Conservation (phyloP, 2,329 filamentous ascomycete species). For the Phialophora expanda region DNA sequence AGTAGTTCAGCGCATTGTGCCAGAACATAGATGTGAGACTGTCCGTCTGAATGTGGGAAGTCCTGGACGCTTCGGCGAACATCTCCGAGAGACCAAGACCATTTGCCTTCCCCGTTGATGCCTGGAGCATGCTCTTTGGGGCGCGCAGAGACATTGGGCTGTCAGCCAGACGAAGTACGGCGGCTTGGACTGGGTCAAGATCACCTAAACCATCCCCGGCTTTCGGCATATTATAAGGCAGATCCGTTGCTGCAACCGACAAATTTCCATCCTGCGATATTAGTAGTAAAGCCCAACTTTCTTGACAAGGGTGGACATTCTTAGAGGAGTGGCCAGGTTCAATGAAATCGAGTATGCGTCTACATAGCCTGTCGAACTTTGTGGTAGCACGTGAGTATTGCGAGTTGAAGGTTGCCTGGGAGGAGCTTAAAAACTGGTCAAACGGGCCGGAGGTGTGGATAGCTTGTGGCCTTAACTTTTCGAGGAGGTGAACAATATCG, state of each 20-base stretch:
- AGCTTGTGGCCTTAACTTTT: slow-evolving; percentile 72
- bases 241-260: not conserved
- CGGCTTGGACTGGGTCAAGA: slow-evolving; percentile 32
- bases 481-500: slow-evolving; percentile 37
- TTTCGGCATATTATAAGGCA: not conserved
- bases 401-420: slow-evolving; percentile 31
- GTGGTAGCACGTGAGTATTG: slow-evolving; percentile 33
- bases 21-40: slow-evolving; percentile 54
- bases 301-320: slow-evolving; percentile 36
- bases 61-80: slow-evolving; percentile 27
- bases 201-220: slow-evolving; percentile 16
- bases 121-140: not conserved
- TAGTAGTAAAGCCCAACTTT: slow-evolving; percentile 34
- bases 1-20: slow-evolving; percentile 78
- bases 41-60: slow-evolving; percentile 33
- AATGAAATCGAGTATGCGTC: slow-evolving; percentile 33
- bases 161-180: slow-evolving; percentile 34
- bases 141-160: not conserved
- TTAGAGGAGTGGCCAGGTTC: slow-evolving; percentile 38
- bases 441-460: slow-evolving; percentile 66
- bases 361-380: slow-evolving; percentile 34
- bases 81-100: slow-evolving; percentile 24
- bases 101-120: not conserved
- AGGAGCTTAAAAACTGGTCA: slow-evolving; percentile 33
- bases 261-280: slow-evolving; percentile 27